phyloP scores from a whole-genome alignment of 768 basidiomycete species.

The Dioszegia aurantiaca region DNA sequence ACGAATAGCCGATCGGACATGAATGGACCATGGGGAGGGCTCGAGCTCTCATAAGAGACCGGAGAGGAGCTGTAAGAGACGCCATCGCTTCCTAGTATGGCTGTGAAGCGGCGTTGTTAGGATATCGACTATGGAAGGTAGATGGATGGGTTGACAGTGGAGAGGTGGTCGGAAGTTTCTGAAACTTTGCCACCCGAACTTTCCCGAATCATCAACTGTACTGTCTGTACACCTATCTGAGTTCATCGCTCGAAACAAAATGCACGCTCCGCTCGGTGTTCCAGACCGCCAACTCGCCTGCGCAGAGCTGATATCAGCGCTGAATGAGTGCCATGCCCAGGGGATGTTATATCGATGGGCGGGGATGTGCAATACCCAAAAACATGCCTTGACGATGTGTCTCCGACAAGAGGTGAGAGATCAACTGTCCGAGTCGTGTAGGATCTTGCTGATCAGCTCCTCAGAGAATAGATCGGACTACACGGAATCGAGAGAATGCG shows the following conservation, averaged over 20 bases:
- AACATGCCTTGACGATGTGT: constrained; percentile 40
- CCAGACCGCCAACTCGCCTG: constrained; percentile 42
- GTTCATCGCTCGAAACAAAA: constrained; percentile 6
- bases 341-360: constrained; percentile 34
- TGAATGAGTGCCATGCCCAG: constrained; percentile 45
- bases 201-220: neutral
- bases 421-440: neutral
- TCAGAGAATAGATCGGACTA: constrained; percentile 46
- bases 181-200: constrained; percentile 8
- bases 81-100: neutral
- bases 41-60: neutral
- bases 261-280: constrained; percentile 42
- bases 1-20: no score
- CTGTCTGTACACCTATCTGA: neutral
- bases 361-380: constrained; percentile 45
- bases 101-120: no score
- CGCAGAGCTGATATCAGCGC: constrained; percentile 44
- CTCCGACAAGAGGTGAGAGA: constrained; percentile 46
- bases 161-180: neutral
- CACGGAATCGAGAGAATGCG: constrained; percentile 42
- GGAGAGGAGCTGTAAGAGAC: neutral
- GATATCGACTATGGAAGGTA: neutral
- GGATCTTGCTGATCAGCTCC: neutral
- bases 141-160: neutral
- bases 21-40: no score